A percentile compares a stretch with the other conserved stretches of the same genome.
These are phyloP conservation scores for Blastocystis sp. DNA, from an alignment of 352 stramenopile genomes.

Conservation along the genomic window DNA sequence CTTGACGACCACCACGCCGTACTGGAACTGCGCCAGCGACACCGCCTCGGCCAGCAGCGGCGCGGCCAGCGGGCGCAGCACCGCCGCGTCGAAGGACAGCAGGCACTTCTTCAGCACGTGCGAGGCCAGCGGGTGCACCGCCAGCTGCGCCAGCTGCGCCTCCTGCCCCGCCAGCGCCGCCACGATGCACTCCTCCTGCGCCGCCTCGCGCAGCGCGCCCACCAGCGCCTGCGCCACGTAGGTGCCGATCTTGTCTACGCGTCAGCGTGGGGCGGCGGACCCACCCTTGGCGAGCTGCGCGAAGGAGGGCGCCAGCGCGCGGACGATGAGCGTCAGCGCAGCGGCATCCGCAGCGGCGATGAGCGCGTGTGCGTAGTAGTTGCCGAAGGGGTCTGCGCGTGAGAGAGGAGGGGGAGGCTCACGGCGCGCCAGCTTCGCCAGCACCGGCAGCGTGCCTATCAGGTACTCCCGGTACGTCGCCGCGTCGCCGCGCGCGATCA, in stretches of 20 bases:
- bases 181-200: neutral
- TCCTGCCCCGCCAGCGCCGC: neutral
- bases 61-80: neutral
- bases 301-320: neutral
- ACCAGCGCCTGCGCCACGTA: neutral
- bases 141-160: neutral
- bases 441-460: neutral
- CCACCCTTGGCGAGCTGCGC: neutral
- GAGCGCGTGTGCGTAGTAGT: neutral
- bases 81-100: neutral
- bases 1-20: neutral
- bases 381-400: neutral
- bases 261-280: neutral
- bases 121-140: neutral
- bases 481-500: neutral
- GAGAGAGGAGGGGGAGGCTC: no score
- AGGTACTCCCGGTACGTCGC: neutral
- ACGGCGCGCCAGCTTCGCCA: neutral
- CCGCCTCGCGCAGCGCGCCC: neutral
- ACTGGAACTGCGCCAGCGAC: neutral
- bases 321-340: neutral
- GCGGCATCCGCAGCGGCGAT: neutral
- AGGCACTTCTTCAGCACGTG: conserved; percentile 2
- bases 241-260: neutral
- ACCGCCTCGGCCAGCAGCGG: neutral